Conservation (phyloP, 2,329 filamentous ascomycete species). For the Dactylellina haptotyla region DNA sequence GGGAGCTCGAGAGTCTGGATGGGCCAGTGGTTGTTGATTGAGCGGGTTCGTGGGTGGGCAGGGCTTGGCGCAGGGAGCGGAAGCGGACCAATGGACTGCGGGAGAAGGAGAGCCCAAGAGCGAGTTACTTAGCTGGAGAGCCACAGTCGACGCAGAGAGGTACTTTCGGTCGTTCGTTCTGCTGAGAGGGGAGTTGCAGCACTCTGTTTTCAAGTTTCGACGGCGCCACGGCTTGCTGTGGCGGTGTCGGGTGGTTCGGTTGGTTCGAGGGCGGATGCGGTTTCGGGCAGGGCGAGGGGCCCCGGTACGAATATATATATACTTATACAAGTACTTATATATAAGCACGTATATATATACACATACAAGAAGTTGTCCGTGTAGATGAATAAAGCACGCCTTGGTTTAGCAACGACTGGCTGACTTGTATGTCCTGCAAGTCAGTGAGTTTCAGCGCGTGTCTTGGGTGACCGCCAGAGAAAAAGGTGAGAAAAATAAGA, state of each 20-base stretch:
- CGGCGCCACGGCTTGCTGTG: background rate
- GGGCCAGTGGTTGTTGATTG: background rate
- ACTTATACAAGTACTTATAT: background rate
- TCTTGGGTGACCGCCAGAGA: too few relatives aligned
- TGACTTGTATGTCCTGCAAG: too few relatives aligned
- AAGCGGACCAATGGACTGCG: background rate
- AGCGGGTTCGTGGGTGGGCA: background rate
- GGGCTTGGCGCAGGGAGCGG: background rate
- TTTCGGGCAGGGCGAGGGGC: too few relatives aligned
- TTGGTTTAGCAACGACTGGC: too few relatives aligned
- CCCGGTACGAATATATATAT: too few relatives aligned
- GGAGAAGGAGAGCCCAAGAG: slow-evolving; percentile 1
- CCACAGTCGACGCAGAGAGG: background rate
- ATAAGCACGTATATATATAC: background rate
- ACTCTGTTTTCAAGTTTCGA: too few relatives aligned
- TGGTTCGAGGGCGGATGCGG: background rate
- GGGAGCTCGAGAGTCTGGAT: background rate
- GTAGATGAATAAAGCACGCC: too few relatives aligned
- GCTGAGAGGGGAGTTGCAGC: too few relatives aligned
- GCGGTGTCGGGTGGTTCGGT: background rate
- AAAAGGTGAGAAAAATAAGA: too few relatives aligned
- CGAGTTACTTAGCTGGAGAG: slow-evolving; percentile 1
- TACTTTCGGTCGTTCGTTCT: background rate
- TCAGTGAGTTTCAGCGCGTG: too few relatives aligned
- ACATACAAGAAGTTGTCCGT: too few relatives aligned